Conservation (phyloP, 2,329 filamentous ascomycete species). For the Furcasterigmium sp. region DNA sequence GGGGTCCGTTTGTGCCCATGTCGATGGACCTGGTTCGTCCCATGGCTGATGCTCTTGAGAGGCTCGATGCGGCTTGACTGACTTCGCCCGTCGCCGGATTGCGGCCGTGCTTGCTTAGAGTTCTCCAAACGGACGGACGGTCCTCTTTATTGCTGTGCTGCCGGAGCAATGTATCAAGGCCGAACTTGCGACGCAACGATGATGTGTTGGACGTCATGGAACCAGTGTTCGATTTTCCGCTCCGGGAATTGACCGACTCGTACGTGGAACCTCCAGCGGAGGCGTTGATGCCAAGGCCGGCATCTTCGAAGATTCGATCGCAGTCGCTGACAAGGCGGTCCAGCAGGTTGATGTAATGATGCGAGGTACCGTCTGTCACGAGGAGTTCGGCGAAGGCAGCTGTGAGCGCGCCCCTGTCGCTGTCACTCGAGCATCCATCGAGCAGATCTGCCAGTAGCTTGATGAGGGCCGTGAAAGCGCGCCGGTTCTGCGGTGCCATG, state of each 20-base stretch:
- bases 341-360: slow-evolving; percentile 81
- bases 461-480: slow-evolving; percentile 78
- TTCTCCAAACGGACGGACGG: slow-evolving; percentile 76
- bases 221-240: slow-evolving; percentile 60
- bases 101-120: slow-evolving; percentile 76
- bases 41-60: slow-evolving; percentile 59
- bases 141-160: slow-evolving; percentile 75
- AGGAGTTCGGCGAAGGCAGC: slow-evolving; percentile 85
- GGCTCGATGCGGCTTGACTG: slow-evolving; percentile 48
- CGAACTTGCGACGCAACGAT: slow-evolving; percentile 78
- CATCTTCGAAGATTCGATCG: slow-evolving; percentile 77
- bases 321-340: slow-evolving; percentile 88
- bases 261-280: slow-evolving; percentile 25
- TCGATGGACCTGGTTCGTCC: slow-evolving; percentile 76
- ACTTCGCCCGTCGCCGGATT: slow-evolving; percentile 53
- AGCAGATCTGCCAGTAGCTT: slow-evolving; percentile 82
- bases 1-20: slow-evolving; percentile 41
- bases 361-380: slow-evolving; percentile 69
- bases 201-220: slow-evolving; percentile 83
- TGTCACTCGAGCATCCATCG: slow-evolving; percentile 85
- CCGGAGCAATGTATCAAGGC: slow-evolving; percentile 68
- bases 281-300: slow-evolving; percentile 23
- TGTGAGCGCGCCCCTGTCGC: slow-evolving; percentile 82
- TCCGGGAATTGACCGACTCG: slow-evolving; percentile 60
- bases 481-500: slow-evolving; percentile 64